Evolutionary conservation across 2,329 filamentous ascomycete species (phyloP).

Genomic region (Zelopaecilomyces penicillatus): DNA sequence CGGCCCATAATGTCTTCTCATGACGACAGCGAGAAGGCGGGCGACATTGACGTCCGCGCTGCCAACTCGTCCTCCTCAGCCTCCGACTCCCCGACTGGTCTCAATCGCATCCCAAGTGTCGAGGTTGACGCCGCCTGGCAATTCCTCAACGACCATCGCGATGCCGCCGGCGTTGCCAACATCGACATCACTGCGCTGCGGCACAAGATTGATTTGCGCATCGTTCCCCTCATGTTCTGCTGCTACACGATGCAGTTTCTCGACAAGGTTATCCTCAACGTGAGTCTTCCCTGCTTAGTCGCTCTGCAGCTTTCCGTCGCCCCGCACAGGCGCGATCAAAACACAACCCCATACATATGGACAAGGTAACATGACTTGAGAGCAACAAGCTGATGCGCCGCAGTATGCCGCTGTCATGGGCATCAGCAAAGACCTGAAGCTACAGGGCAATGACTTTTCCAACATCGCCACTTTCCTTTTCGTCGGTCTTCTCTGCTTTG

Average conservation of each 20-base stretch:
- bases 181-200: conserved; percentile 39
- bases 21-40: conserved; percentile 16
- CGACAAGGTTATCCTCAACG: conserved; percentile 57
- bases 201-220: conserved; percentile 49
- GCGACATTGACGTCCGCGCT: conserved; percentile 10
- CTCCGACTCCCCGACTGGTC: conserved; percentile 7
- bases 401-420: conserved; percentile 62
- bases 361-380: no score
- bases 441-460: conserved; percentile 53
- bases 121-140: conserved; percentile 38
- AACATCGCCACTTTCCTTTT: conserved; percentile 56
- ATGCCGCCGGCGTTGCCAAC: conserved; percentile 23
- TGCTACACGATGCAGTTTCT: conserved; percentile 57
- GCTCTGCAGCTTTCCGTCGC: not conserved
- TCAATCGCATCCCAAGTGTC: not conserved
- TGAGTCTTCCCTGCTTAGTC: conserved; percentile 23
- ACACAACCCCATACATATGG: no score
- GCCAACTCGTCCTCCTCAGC: conserved; percentile 15
- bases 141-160: conserved; percentile 34
- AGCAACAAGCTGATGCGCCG: not conserved
- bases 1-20: conserved; percentile 16
- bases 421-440: conserved; percentile 40
- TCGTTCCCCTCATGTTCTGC: conserved; percentile 53
- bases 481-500: conserved; percentile 50
- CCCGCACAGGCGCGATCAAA: no score